Base-by-base conservation (phyloP, 2,329 filamentous ascomycete species). In the Corynespora cassiicola region DNA sequence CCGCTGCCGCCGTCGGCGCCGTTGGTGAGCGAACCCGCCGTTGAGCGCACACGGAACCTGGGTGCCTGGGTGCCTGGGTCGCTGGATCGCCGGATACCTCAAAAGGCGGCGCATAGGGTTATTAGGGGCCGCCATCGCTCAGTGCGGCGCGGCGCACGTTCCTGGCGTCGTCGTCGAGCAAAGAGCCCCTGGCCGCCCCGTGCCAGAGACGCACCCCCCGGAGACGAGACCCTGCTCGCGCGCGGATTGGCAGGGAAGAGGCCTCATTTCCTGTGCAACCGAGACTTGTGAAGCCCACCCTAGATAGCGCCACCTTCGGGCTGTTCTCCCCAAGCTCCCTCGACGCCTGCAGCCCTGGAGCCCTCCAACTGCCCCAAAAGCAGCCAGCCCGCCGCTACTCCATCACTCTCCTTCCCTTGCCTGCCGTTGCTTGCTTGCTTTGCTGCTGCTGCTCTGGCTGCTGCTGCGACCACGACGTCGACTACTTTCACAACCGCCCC, bases 331-430 rank as follows among this genome's bases (percentile, higher is more conserved):
- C 55, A 61, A 62, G 58, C 57, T 61, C 48, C 49, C 53, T 45
- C 53, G 41, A 54, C 47, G 44, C 47, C 44, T 42, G 54, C 52
- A 48, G 56, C 61, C n/a, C n/a, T n/a, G n/a, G n/a, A n/a, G n/a
- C n/a, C n/a, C n/a, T n/a, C n/a, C n/a, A n/a, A 63, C 47, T 42
- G 58, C 58, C 60, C 60, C 59, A 66, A 65, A 65, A 65, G 52
- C 54, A 49, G 54, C 58, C 57, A 56, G 48, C 44, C 49, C 48
- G 43, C 43, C 42, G 31, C 15, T 14, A 35, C 17, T 44, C 46
- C 45, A 47, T 39, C 31, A 49, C 22, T 38, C 34, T 24, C 36
- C 45, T 58, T 62, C 53, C 59, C 61, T 66, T 60, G 60, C 60
- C 46, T 36, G 50, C 29, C 24, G 38, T 57, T 54, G 39, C 54